A percentile compares a stretch with the other conserved stretches of the same genome.
Conservation (phyloP, 1,284 basidiomycete genomes). For the Erythrobasidium hasegawianum region DNA sequence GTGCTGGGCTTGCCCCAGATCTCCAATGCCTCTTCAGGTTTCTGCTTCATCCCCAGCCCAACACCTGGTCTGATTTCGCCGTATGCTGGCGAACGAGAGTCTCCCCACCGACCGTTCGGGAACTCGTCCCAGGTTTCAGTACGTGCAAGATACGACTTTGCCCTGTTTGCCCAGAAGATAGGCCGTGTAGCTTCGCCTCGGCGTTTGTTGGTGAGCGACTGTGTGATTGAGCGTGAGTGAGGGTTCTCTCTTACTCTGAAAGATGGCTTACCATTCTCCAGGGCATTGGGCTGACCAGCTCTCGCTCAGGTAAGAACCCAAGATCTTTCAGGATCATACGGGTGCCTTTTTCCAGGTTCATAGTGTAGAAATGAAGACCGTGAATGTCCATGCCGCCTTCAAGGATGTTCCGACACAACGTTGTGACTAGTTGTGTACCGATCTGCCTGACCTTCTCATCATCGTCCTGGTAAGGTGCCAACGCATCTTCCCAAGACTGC, state of each 20-base stretch:
- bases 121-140: slow-evolving; percentile 53
- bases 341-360: slow-evolving; percentile 44
- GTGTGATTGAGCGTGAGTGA: slow-evolving; percentile 32
- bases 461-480: slow-evolving; percentile 72
- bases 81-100: slow-evolving; percentile 52
- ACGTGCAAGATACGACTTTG: slow-evolving; percentile 83
- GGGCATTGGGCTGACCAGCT: slow-evolving; percentile 57
- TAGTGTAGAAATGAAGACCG: slow-evolving; percentile 49
- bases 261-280: slow-evolving; percentile 71
- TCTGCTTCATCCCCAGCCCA: slow-evolving; percentile 48
- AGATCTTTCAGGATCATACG: slow-evolving; percentile 45
- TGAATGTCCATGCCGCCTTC: slow-evolving; percentile 39
- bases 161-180: slow-evolving; percentile 92
- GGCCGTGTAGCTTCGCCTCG: slow-evolving; percentile 85
- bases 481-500: slow-evolving; percentile 60
- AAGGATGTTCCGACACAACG: slow-evolving; percentile 40
- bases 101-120: slow-evolving; percentile 53
- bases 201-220: slow-evolving; percentile 83
- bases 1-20: slow-evolving; percentile 79
- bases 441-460: slow-evolving; percentile 48
- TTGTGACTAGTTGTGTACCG: slow-evolving; percentile 43
- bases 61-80: slow-evolving; percentile 49
- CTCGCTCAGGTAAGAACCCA: slow-evolving; percentile 42
- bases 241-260: not conserved
- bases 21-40: slow-evolving; percentile 64